Evolutionary conservation across 23 red algal species (phyloP), one percentile per base, ranked within the genome.

Genomic region (Rhodosorus marinus): DNA sequence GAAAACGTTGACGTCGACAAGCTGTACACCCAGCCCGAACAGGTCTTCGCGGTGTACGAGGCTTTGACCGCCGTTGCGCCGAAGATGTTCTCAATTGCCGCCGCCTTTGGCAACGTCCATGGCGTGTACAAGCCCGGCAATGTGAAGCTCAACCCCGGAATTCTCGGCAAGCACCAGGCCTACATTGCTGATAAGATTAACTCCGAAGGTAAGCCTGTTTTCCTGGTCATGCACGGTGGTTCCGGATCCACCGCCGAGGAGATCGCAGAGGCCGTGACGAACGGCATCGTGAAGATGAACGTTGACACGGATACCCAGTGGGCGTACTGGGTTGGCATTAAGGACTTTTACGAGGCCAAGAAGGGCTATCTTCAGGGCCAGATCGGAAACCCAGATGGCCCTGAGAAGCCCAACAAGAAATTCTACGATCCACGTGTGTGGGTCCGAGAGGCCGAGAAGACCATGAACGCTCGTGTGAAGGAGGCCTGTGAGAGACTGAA

Each of bases 111-210:
- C 30, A 80, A 80, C 23, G 73, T 80, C 5, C 73, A 80, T 35
- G 73, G 73, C 29, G 73, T 66, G 8, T 80, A 80, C 73, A 80
- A 80, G 73, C 73, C 73, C 24, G 73, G 73, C 4, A 80, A 80
- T 54, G 73, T 80, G 8, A 58, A 67, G 35, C 73, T 80, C 20
- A 6, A 54, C 35, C 73, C 73, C 9, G 73, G 33, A 3, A 54
- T 48, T 51, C 50, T 80, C 6, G 35, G 26, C 30, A 67, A 66
- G 49, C 73, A 80, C 62, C 73, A 80, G 32, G 59, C 41, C 41
- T 80, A 51, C 38, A 58, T 80, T 55, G 63, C 60, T 61, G 52
- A 80, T 50, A 54, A 54, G 4, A 33, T 57, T 9, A 59, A 65
- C 32, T 61, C 67, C 24, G 60, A 80, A 6, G 11, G 11, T 43